phyloP scores from a whole-genome alignment of 2,329 filamentous ascomycete species.

The Fusarium concolor region DNA sequence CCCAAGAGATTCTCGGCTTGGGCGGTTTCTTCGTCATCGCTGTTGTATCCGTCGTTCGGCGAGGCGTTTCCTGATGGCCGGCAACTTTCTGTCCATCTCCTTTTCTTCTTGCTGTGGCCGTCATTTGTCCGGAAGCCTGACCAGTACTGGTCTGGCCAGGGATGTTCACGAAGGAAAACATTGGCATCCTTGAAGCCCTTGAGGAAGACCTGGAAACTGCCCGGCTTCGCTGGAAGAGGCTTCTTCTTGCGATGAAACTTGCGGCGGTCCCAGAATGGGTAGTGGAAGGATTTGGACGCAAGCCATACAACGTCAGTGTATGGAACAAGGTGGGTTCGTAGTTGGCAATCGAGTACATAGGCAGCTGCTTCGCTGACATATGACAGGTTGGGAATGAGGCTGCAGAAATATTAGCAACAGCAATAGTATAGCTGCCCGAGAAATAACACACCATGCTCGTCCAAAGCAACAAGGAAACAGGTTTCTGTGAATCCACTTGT shows the following conservation, averaged over 20 bases:
- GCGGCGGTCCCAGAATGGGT: constrained; percentile 95
- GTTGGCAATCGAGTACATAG: constrained; percentile 90
- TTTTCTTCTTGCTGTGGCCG: constrained; percentile 71
- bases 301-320: constrained; percentile 96
- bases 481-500: constrained; percentile 99
- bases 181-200: constrained; percentile 98
- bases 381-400: constrained; percentile 94
- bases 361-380: constrained; percentile 98
- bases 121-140: constrained; percentile 76
- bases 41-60: constrained; percentile 72
- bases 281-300: constrained; percentile 97
- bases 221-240: constrained; percentile 86
- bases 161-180: constrained; percentile 91
- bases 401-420: constrained; percentile 46
- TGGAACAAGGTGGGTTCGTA: constrained; percentile 91
- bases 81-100: constrained; percentile 82
- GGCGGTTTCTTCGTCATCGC: constrained; percentile 65
- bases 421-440: not conserved
- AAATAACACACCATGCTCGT: constrained; percentile 75
- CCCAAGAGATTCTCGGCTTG: constrained; percentile 64
- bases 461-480: constrained; percentile 98
- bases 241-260: constrained; percentile 90
- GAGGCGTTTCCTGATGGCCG: constrained; percentile 67
- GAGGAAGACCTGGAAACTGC: constrained; percentile 97
- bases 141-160: constrained; percentile 92